Evolutionary conservation across 352 stramenopile genomes (phyloP).

Genomic region (Stephanocyclus meneghinianus): DNA sequence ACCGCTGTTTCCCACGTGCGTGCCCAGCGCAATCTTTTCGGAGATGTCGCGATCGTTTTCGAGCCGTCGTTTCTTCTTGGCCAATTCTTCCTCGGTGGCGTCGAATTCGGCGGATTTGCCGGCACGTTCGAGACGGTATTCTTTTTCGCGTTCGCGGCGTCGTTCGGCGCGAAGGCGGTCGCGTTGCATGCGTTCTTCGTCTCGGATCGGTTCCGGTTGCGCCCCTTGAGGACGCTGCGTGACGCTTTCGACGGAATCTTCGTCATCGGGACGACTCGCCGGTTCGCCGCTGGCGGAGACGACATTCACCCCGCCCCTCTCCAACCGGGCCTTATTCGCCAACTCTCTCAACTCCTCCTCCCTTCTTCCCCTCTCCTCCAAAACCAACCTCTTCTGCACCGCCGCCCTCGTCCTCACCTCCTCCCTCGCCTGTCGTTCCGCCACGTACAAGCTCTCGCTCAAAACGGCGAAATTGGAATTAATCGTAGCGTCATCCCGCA

Average conservation of each 20-base stretch:
- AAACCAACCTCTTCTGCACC: conserved; percentile 80
- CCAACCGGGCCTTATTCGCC: conserved; percentile 90
- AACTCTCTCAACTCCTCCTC: conserved; percentile 94
- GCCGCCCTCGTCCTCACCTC: conserved; percentile 92
- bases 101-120: conserved; percentile 39
- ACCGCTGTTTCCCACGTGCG: conserved; percentile 88
- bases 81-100: conserved; percentile 48
- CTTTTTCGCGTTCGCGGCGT: conserved; percentile 90
- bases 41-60: conserved; percentile 96
- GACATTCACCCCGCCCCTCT: conserved; percentile 82
- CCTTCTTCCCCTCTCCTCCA: conserved; percentile 91
- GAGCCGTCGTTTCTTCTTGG: conserved; percentile 80
- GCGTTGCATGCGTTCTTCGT: conserved; percentile 65
- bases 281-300: conserved; percentile 3
- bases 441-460: conserved; percentile 95
- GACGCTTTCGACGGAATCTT: conserved; percentile 35
- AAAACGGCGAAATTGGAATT: conserved; percentile 99
- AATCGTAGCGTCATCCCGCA: conserved; percentile 92
- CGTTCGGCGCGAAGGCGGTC: conserved; percentile 89
- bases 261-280: conserved; percentile 51
- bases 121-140: conserved; percentile 90
- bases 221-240: neutral
- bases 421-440: conserved; percentile 94
- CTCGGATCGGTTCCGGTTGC: conserved; percentile 18
- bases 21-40: conserved; percentile 98